Evolutionary conservation across 1,284 basidiomycete species (phyloP).

Genomic region (Schizopora paradoxa): DNA sequence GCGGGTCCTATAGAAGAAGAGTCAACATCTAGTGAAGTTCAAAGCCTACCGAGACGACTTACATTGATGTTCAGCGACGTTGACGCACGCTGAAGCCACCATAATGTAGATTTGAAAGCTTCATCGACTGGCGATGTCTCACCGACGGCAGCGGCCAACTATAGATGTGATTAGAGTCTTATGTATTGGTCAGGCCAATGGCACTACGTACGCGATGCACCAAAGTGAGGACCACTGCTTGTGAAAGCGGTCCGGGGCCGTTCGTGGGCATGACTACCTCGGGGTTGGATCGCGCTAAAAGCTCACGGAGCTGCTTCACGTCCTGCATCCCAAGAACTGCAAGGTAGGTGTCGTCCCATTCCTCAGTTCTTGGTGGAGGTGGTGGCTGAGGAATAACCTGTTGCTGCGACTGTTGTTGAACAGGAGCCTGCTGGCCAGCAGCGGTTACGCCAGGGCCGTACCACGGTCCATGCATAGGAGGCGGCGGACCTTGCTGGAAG

Average conservation of each 20-base stretch:
- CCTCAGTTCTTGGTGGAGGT: slow-evolving; percentile 58
- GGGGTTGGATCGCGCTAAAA: slow-evolving; percentile 66
- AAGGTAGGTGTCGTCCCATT: slow-evolving; percentile 79
- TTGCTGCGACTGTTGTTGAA: slow-evolving; percentile 53
- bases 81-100: slow-evolving; percentile 77
- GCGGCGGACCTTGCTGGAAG: slow-evolving; percentile 22
- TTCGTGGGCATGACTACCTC: slow-evolving; percentile 74
- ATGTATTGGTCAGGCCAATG: slow-evolving; percentile 2
- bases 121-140: slow-evolving; percentile 73
- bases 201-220: slow-evolving; percentile 71
- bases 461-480: slow-evolving; percentile 44
- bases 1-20: slow-evolving; percentile 50
- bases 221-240: slow-evolving; percentile 74
- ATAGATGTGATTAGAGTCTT: slow-evolving; percentile 11
- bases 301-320: slow-evolving; percentile 60
- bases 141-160: slow-evolving; percentile 67
- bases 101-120: slow-evolving; percentile 69
- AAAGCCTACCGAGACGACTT: slow-evolving; percentile 24
- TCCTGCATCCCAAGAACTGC: slow-evolving; percentile 70
- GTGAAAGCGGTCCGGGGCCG: slow-evolving; percentile 62
- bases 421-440: slow-evolving; percentile 68
- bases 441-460: slow-evolving; percentile 50
- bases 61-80: slow-evolving; percentile 67
- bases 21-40: slow-evolving; percentile 13
- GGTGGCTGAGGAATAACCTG: slow-evolving; percentile 27